A percentile compares a stretch with the other conserved stretches of the same genome.
These are phyloP conservation scores for Thelonectria rubi DNA, from an alignment of 2,329 filamentous ascomycete species.

Conservation along the genomic window DNA sequence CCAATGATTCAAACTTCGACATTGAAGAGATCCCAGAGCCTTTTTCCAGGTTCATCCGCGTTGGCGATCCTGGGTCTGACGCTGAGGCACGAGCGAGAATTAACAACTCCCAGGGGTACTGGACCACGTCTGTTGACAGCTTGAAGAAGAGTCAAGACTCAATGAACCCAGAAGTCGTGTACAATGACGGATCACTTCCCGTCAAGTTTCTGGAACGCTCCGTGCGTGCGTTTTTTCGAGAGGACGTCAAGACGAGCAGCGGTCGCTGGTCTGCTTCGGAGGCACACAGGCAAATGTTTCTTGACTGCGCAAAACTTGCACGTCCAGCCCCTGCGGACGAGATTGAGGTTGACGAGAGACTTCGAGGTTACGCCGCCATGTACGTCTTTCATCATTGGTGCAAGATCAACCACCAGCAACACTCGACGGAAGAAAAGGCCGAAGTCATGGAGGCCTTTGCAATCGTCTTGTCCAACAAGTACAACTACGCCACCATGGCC, in stretches of 20 bases:
- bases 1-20: slow-evolving; percentile 32
- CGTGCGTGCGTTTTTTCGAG: slow-evolving; percentile 42
- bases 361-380: slow-evolving; percentile 25
- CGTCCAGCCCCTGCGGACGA: slow-evolving; percentile 2
- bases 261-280: slow-evolving; percentile 34
- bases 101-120: slow-evolving; percentile 5
- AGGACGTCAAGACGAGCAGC: slow-evolving; percentile 15
- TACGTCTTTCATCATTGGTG: slow-evolving; percentile 34
- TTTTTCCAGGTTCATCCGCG: slow-evolving; percentile 38
- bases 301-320: slow-evolving; percentile 29
- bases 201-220: slow-evolving; percentile 45
- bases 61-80: slow-evolving; percentile 40
- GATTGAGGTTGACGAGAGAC: not conserved
- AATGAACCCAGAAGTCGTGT: slow-evolving; percentile 27
- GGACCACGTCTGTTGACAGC: slow-evolving; percentile 27
- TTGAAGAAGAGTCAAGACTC: slow-evolving; percentile 29
- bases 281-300: slow-evolving; percentile 38
- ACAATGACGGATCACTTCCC: slow-evolving; percentile 39
- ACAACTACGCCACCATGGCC: slow-evolving; percentile 25
- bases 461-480: slow-evolving; percentile 28
- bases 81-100: slow-evolving; percentile 30
- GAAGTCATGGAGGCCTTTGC: slow-evolving; percentile 39
- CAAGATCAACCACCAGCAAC: slow-evolving; percentile 24
- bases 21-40: slow-evolving; percentile 41
- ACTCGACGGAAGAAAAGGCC: slow-evolving; percentile 25